Conservation (phyloP, 495 filamentous ascomycete species). For the Astrothelium macrocarpum region DNA sequence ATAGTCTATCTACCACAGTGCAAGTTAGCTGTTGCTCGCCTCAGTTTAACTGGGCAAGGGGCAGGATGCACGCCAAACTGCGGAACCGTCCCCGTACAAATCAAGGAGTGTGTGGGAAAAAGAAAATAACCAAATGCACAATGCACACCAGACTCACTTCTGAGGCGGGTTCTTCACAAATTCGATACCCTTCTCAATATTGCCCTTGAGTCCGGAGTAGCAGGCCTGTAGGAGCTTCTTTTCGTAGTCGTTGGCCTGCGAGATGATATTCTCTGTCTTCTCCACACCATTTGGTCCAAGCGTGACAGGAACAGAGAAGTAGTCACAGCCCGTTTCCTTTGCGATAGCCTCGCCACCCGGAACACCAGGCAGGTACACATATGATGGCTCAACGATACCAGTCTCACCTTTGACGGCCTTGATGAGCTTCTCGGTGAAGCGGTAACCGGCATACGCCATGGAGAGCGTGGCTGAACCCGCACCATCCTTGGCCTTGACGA, state of each 20-base stretch:
- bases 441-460: constrained; percentile 95
- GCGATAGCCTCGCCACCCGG: constrained; percentile 73
- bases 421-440: constrained; percentile 87
- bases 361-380: constrained; percentile 85
- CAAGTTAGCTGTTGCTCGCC: constrained; percentile 3
- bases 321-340: constrained; percentile 76
- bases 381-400: constrained; percentile 87
- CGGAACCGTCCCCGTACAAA: constrained; percentile 2
- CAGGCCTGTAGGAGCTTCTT: constrained; percentile 71
- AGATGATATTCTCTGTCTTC: constrained; percentile 71
- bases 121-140: background rate
- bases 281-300: constrained; percentile 87
- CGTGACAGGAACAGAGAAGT: constrained; percentile 91
- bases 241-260: constrained; percentile 65
- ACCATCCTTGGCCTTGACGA: constrained; percentile 96
- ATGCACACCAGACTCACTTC: background rate
- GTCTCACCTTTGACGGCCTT: constrained; percentile 80
- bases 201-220: constrained; percentile 69
- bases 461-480: constrained; percentile 90
- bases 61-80: constrained; percentile 2
- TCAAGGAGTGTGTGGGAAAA: background rate
- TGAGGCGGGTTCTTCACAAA: constrained; percentile 74
- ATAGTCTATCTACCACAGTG: constrained; percentile 5
- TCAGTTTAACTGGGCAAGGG: background rate
- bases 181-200: constrained; percentile 85